Evolutionary conservation across 257 asterid species (phyloP).

Genomic region (Capsicum chinense): DNA sequence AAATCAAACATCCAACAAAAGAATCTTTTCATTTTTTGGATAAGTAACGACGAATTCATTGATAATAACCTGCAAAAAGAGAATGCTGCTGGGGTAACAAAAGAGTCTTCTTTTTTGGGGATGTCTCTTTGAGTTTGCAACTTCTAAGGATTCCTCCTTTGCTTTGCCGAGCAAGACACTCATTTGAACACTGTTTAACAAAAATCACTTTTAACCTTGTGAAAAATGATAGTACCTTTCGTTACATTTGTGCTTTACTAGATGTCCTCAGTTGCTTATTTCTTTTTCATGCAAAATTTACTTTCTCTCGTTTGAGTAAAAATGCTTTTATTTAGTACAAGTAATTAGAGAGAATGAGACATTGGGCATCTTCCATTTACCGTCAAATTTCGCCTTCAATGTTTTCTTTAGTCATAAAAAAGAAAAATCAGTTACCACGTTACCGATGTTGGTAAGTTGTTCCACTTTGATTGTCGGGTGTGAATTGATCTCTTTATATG

Average conservation of each 20-base stretch:
- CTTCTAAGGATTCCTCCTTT: neutral
- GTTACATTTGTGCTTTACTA: conserved; percentile 11
- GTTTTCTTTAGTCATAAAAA: neutral
- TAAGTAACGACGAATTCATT: neutral
- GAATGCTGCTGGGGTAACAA: neutral
- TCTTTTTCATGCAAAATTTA: neutral
- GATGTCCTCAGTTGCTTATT: neutral
- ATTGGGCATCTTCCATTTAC: neutral
- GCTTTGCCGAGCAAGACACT: conserved; percentile 1
- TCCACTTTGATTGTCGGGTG: neutral
- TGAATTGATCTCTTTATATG: neutral
- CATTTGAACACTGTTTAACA: neutral
- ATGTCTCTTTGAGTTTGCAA: neutral
- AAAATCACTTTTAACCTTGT: neutral
- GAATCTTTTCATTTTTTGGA: neutral
- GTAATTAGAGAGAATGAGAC: neutral
- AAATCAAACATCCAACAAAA: conserved; percentile 4
- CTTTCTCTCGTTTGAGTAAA: neutral
- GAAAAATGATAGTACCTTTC: conserved; percentile 2
- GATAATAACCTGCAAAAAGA: neutral
- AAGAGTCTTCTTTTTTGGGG: neutral
- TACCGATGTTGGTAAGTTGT: no score
- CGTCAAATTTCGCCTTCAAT: neutral
- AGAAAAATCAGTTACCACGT: no score
- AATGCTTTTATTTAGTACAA: neutral